A percentile compares a stretch with the other conserved stretches of the same genome.
Evolutionary conservation across 2,329 filamentous ascomycete genomes (phyloP).

Genomic region (Ophiostoma sp.): DNA sequence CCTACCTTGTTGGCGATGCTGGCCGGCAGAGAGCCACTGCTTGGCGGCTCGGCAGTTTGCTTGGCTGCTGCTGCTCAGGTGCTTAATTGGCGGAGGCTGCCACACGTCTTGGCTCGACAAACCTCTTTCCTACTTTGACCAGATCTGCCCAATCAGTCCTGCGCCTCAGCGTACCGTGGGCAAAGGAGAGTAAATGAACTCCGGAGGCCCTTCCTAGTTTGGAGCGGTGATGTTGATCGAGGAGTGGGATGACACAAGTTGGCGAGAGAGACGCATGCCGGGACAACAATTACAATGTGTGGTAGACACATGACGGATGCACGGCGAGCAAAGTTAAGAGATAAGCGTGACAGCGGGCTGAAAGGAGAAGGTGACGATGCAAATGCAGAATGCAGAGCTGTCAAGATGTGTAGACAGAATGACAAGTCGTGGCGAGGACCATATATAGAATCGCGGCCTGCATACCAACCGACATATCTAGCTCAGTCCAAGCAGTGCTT

Average conservation of each 20-base stretch:
- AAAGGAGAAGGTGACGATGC: background rate
- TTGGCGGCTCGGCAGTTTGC: constrained; percentile 5
- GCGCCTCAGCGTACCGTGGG: constrained; percentile 30
- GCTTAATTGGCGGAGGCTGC: background rate
- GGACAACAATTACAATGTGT: background rate
- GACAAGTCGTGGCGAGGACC: too few species aligned
- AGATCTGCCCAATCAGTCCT: background rate
- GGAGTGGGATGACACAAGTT: background rate
- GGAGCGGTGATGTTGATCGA: background rate
- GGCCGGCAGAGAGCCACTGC: background rate
- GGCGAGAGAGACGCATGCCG: background rate
- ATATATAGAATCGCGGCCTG: background rate
- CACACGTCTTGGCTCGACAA: background rate
- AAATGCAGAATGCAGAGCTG: background rate
- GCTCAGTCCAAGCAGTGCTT: background rate
- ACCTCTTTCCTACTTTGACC: constrained; percentile 15
- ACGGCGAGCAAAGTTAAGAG: background rate
- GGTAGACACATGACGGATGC: background rate
- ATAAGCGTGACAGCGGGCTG: background rate
- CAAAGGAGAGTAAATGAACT: constrained; percentile 19
- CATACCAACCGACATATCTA: background rate
- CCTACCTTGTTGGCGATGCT: background rate
- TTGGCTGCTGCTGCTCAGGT: background rate
- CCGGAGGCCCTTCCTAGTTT: constrained; percentile 8
- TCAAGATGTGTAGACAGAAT: too few species aligned